phyloP scores from a whole-genome alignment of 2,329 filamentous ascomycete genomes.

The Thelonectria blattea region DNA sequence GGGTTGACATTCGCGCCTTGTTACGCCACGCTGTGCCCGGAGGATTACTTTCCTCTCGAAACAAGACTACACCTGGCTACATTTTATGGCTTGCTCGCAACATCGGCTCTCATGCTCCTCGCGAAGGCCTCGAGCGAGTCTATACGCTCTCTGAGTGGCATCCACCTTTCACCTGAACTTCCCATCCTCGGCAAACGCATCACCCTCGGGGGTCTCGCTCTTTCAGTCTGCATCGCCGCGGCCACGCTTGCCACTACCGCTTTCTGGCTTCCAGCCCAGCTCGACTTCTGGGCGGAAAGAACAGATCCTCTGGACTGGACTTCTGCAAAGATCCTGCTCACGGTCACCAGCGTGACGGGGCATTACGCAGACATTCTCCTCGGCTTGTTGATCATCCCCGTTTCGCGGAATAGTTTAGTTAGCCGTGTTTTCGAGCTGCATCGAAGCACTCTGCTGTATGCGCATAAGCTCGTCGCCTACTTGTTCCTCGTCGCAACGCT shows the following conservation, averaged over 20 bases:
- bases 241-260: constrained; percentile 5
- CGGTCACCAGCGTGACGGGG: constrained; percentile 12
- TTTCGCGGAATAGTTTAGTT: constrained; percentile 15
- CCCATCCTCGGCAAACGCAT: constrained; percentile 12
- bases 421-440: constrained; percentile 14
- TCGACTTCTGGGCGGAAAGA: constrained; percentile 13
- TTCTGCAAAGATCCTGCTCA: constrained; percentile 15
- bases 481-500: background rate
- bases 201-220: background rate
- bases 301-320: constrained; percentile 18
- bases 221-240: background rate
- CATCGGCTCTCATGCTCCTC: background rate
- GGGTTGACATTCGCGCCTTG: no score
- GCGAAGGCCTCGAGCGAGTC: no score
- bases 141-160: background rate
- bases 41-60: constrained; percentile 9
- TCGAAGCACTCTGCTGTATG: constrained; percentile 9
- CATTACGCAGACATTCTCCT: constrained; percentile 20
- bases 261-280: constrained; percentile 12
- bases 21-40: background rate
- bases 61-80: constrained; percentile 7
- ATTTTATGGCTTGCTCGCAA: constrained; percentile 6
- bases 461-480: constrained; percentile 12
- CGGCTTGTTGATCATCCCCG: constrained; percentile 13
- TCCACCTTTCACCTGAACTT: background rate